Percentiles rank a stretch among this genome's conserved stretches.
These are phyloP conservation scores for Melocanna baccifera DNA, from an alignment of 176 grass and related monocot species.

Conservation along the genomic window DNA sequence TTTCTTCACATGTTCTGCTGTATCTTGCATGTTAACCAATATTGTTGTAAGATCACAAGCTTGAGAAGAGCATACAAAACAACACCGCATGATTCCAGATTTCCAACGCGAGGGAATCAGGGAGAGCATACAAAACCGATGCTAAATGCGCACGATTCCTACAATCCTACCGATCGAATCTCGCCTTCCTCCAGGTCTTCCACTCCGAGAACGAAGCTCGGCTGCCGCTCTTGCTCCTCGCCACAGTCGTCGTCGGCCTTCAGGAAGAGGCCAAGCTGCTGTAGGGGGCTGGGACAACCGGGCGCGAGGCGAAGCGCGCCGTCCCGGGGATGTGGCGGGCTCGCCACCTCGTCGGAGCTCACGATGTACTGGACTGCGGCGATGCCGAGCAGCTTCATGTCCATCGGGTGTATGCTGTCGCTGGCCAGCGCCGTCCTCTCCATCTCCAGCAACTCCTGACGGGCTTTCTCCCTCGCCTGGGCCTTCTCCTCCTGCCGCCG, in stretches of 20 bases:
- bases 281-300: not conserved
- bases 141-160: not conserved
- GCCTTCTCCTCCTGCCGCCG: not conserved
- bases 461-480: conserved; percentile 11
- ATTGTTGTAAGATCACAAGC: too few relatives aligned
- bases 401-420: conserved; percentile 20
- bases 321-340: too few relatives aligned
- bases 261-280: conserved; percentile 37
- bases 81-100: not conserved
- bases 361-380: conserved; percentile 28
- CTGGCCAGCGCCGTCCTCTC: not conserved
- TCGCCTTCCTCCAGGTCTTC: conserved; percentile 36
- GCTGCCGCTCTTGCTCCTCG: not conserved
- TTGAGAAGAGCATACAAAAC: not conserved
- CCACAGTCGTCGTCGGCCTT: not conserved
- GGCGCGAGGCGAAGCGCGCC: too few relatives aligned
- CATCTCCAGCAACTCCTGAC: not conserved
- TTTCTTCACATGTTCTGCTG: too few relatives aligned
- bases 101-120: not conserved
- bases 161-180: not conserved
- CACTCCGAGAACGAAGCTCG: not conserved
- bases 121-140: not conserved
- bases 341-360: conserved; percentile 4
- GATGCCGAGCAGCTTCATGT: conserved; percentile 39
- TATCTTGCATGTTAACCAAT: not conserved